Evolutionary conservation across 192 early-diverging fungal species (phyloP).

Genomic region (Backusella psychrophila): DNA sequence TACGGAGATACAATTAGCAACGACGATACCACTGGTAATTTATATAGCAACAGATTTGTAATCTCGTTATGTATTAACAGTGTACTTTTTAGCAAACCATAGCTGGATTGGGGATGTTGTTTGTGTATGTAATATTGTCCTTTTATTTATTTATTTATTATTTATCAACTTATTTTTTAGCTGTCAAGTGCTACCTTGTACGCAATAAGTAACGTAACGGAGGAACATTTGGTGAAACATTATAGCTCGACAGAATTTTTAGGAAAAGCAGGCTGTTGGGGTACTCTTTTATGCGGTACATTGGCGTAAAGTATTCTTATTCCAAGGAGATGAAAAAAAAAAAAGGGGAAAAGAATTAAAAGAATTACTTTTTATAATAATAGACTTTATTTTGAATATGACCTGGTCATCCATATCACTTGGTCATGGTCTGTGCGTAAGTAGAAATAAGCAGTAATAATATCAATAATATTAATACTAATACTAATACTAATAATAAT

Average conservation of each 20-base stretch:
- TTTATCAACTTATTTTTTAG: background rate
- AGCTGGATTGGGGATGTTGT: constrained; percentile 32
- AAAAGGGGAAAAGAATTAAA: background rate
- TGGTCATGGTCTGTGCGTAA: constrained; percentile 22
- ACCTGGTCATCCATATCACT: background rate
- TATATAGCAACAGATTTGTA: background rate
- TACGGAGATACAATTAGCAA: constrained; percentile 17
- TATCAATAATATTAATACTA: background rate
- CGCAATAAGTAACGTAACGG: constrained; percentile 27
- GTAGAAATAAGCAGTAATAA: background rate
- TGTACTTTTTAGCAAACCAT: constrained; percentile 12
- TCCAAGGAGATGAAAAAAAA: background rate
- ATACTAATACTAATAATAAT: background rate
- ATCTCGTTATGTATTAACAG: background rate
- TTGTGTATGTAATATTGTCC: constrained; percentile 15
- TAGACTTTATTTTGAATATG: constrained; percentile 25
- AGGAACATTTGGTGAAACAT: constrained; percentile 28
- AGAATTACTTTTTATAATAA: background rate
- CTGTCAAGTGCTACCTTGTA: constrained; percentile 28
- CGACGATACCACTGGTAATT: constrained; percentile 15
- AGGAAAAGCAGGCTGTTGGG: constrained; percentile 13
- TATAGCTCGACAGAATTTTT: constrained; percentile 20
- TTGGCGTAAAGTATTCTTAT: constrained; percentile 22
- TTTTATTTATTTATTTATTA: background rate
- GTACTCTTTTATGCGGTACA: constrained; percentile 19